Base-by-base conservation (phyloP, 2,329 filamentous ascomycete species). In the Truncatella angustata region DNA sequence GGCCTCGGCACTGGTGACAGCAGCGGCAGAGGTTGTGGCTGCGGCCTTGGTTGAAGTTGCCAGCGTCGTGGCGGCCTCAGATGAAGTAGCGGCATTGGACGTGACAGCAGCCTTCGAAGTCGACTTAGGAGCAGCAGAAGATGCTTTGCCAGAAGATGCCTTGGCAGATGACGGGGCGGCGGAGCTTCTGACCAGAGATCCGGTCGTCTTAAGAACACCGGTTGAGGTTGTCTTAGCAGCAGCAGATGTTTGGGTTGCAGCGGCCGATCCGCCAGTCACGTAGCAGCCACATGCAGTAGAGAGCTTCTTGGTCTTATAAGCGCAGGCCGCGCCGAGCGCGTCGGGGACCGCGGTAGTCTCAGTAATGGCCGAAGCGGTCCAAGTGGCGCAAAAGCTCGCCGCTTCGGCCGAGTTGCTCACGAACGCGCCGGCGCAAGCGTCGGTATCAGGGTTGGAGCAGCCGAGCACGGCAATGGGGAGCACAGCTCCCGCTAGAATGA, bases 291-390 rank as follows among this genome's bases (percentile, higher is more conserved):
- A 49, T 9, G 46, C 46, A 20, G 24, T 49, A 11, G 46, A 49
- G 18, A 39, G 18, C 46, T 49, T 49, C 34, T 49, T 49, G 46
- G 46, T 37, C 46, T 49, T 49, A 24, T 49, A 37, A 34, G 18
- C 46, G 34, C 46, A 49, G 4, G 35, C 46, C 4, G 46, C 37
- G 14, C 32, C 46, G 32, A 49, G 18, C 32, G 35, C 32, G 10
- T 30, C 30, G 9, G 46, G 32, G 10, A 49, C 35, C 1, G 18
- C 46, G 3, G 32, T 49, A 1, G 46, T 49, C 21, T 30, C 46
- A 20, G 46, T 49, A n/a, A 39, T 24, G 34, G 46, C 30, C 4
- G 21, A 16, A 1, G 46, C 20, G n/a, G 46, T 49, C 32, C 35
- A 49, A 16, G 46, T 49, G 5, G 46, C 46, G n/a, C 46, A 49